Conservation (phyloP, 2,329 filamentous ascomycete species). For the Calonectria leucothoes region DNA sequence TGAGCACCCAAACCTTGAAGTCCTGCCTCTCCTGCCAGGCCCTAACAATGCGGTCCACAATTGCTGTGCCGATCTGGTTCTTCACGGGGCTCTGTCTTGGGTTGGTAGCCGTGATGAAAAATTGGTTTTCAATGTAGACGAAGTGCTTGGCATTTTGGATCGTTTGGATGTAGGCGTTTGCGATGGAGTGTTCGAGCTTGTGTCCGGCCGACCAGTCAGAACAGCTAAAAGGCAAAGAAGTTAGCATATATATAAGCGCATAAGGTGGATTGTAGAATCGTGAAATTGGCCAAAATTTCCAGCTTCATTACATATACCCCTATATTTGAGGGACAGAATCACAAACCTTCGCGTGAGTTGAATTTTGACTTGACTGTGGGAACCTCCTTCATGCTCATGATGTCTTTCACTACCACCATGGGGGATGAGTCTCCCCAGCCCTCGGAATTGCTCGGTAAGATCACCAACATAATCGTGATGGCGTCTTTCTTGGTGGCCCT, state of each 20-base stretch:
- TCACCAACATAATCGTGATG: conserved; percentile 52
- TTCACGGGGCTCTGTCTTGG: conserved; percentile 77
- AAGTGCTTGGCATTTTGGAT: conserved; percentile 78
- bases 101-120: conserved; percentile 86
- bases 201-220: conserved; percentile 65
- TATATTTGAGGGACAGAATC: neutral
- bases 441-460: conserved; percentile 56
- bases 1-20: conserved; percentile 82
- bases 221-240: conserved; percentile 50
- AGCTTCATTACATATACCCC: neutral
- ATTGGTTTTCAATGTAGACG: conserved; percentile 85
- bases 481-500: conserved; percentile 30
- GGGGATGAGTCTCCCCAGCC: conserved; percentile 53
- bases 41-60: conserved; percentile 81
- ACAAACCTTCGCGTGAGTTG: conserved; percentile 63
- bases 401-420: conserved; percentile 43
- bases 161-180: conserved; percentile 82
- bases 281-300: neutral
- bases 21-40: conserved; percentile 73
- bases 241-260: neutral
- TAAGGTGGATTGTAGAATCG: neutral
- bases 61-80: conserved; percentile 83
- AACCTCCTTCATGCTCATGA: conserved; percentile 16
- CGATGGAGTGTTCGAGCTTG: conserved; percentile 78
- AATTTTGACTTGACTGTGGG: conserved; percentile 50